Evolutionary conservation across 352 stramenopile genomes (phyloP), one percentile per base, ranked within the genome.

Genomic region (Aphanomyces cochlioides): DNA sequence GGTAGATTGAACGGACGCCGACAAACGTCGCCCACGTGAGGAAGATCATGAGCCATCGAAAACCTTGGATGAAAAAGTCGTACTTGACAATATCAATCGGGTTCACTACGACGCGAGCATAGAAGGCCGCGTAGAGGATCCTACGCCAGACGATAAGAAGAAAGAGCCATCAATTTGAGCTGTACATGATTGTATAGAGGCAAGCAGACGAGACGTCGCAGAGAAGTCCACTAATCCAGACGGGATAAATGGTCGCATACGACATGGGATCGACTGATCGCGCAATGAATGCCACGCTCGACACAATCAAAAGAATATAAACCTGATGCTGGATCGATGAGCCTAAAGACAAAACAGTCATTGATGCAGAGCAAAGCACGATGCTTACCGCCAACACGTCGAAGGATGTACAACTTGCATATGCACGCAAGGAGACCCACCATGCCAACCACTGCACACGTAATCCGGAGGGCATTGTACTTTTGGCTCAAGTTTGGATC

Each of bases 151-250:
- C 38, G 15, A 36, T 36, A 41, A 17, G 15, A 41, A 21, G 19
- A 8, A 41, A 61, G 36, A 36, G 15, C 7, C 34, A 70, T 7
- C 2, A 21, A 38, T 45, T 7, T 17, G 13, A 28, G 40, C 19
- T 50, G 54, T 47, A 70, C 64, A 70, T 47, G 21, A 70, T 43
- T 21, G 47, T 61, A 38, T 61, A 70, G 54, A 70, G 56, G 39
- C 43, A 36, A 7, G 64, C 64, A 3, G 64, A 48, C 21, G 47
- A 61, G 12, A 56, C 56, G 40, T 70, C 64, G 12, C 21, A 21
- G 54, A 70, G 36, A n/a, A 70, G 21, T 8, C 34, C 53, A n/a
- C 19, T 40, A 17, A 41, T 36, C 43, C 59, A 19, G 3, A 36
- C 36, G 8, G 47, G 53, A 28, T 61, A 50, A 41, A 70, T 70